These are phyloP conservation scores for Alisma plantagoaquatica DNA, from an alignment of 106 monocot genomes.

Conservation along the genomic window DNA sequence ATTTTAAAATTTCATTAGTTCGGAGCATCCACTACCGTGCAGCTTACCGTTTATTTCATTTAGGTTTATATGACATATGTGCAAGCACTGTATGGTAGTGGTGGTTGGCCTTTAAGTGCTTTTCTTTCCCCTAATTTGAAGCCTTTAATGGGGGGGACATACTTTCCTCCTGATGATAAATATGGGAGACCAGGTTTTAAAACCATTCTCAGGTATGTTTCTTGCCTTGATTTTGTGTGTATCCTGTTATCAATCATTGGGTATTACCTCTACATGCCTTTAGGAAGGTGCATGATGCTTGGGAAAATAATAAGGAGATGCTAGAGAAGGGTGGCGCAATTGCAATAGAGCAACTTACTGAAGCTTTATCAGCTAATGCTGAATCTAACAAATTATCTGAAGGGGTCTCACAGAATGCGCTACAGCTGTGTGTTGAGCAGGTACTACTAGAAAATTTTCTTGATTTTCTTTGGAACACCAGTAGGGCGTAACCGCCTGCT, in stretches of 20 bases:
- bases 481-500: neutral
- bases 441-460: too few species aligned
- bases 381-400: constrained; percentile 34
- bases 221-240: neutral
- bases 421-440: constrained; percentile 63
- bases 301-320: constrained; percentile 69
- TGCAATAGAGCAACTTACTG: constrained; percentile 75
- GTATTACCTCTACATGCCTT: neutral
- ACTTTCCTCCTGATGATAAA: constrained; percentile 93
- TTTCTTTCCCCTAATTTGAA: constrained; percentile 89
- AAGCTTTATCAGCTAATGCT: constrained; percentile 59
- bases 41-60: too few species aligned
- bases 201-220: constrained; percentile 61
- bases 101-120: constrained; percentile 94
- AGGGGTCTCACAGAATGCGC: constrained; percentile 24
- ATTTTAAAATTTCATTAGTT: too few species aligned
- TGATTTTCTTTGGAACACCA: too few species aligned
- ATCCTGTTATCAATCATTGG: too few species aligned
- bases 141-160: constrained; percentile 96
- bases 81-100: constrained; percentile 81
- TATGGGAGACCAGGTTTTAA: constrained; percentile 90
- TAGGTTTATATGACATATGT: constrained; percentile 99
- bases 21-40: too few species aligned
- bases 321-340: constrained; percentile 53
- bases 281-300: constrained; percentile 92